Evolutionary conservation across 2,329 filamentous ascomycete genomes (phyloP).

Genomic region (Aspergillus thermomutatus): DNA sequence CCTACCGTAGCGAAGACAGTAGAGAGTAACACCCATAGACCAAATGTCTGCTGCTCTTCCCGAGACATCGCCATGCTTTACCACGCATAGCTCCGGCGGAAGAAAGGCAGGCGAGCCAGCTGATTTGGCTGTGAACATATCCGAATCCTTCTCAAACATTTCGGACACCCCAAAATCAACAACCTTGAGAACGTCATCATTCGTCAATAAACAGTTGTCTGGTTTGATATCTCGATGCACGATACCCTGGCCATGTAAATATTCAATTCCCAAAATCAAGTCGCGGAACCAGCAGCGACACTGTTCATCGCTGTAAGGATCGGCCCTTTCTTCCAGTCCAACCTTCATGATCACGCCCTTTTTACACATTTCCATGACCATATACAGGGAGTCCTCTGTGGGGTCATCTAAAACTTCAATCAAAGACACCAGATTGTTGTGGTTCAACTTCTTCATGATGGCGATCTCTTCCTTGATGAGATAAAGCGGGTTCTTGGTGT

Average conservation of each 20-base stretch:
- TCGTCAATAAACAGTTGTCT: constrained; percentile 86
- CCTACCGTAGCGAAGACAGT: constrained; percentile 82
- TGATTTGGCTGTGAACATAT: constrained; percentile 90
- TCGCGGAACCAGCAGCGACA: constrained; percentile 94
- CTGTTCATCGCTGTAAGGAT: constrained; percentile 76
- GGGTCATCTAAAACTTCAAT: constrained; percentile 96
- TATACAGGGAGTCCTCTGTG: constrained; percentile 92
- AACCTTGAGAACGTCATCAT: constrained; percentile 91
- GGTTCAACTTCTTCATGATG: constrained; percentile 98
- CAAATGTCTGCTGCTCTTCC: constrained; percentile 92
- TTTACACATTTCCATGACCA: constrained; percentile 99
- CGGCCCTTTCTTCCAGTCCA: constrained; percentile 74
- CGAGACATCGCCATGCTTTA: constrained; percentile 80
- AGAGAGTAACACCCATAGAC: constrained; percentile 96
- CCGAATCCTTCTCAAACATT: constrained; percentile 85
- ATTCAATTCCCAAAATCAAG: constrained; percentile 91
- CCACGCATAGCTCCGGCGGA: constrained; percentile 85
- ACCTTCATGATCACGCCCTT: constrained; percentile 98
- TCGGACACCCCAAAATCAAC: constrained; percentile 99
- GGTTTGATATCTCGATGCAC: constrained; percentile 98
- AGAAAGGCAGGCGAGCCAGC: constrained; percentile 94
- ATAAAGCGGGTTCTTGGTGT: constrained; percentile 69
- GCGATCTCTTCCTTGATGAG: constrained; percentile 95
- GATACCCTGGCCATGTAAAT: constrained; percentile 89
- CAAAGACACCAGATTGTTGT: constrained; percentile 87